Percentiles rank a stretch among this genome's conserved stretches.
Conservation (phyloP, 768 basidiomycete species). For the Russula compacta region DNA sequence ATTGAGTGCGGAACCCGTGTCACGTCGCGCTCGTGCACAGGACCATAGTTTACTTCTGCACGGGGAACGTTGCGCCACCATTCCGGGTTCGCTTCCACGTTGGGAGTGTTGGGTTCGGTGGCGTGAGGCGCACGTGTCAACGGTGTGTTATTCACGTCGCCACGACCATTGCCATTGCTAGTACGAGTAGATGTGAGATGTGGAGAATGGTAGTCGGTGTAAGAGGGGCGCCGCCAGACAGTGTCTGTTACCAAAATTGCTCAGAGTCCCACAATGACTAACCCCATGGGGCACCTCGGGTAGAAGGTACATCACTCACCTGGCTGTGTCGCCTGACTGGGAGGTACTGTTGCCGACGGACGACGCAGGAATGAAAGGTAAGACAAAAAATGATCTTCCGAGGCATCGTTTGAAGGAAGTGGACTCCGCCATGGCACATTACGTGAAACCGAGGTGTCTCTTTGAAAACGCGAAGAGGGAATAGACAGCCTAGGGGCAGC, state of each 20-base stretch:
- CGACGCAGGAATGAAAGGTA: constrained; percentile 3
- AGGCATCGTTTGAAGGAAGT: background rate
- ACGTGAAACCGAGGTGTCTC: constrained; percentile 5
- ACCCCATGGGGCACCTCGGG: background rate
- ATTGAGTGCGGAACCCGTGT: background rate
- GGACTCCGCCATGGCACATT: constrained; percentile 12
- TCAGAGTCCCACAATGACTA: background rate
- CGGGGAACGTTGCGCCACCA: constrained; percentile 13
- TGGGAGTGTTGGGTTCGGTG: background rate
- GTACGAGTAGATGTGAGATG: background rate
- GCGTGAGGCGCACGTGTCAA: background rate
- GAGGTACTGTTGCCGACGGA: background rate
- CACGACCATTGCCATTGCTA: background rate
- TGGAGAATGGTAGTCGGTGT: background rate
- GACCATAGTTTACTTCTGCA: constrained; percentile 6
- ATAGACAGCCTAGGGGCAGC: background rate
- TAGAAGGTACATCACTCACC: background rate
- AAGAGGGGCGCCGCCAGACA: constrained; percentile 4
- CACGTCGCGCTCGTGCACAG: constrained; percentile 3
- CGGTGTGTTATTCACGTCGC: background rate
- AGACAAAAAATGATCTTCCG: constrained; percentile 2
- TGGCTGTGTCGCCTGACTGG: background rate
- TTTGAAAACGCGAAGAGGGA: constrained; percentile 7
- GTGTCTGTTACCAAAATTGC: background rate
- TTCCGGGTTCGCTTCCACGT: background rate